Evolutionary conservation across 192 early-diverging fungal species (phyloP).

Genomic region (Coemansia sp.): DNA sequence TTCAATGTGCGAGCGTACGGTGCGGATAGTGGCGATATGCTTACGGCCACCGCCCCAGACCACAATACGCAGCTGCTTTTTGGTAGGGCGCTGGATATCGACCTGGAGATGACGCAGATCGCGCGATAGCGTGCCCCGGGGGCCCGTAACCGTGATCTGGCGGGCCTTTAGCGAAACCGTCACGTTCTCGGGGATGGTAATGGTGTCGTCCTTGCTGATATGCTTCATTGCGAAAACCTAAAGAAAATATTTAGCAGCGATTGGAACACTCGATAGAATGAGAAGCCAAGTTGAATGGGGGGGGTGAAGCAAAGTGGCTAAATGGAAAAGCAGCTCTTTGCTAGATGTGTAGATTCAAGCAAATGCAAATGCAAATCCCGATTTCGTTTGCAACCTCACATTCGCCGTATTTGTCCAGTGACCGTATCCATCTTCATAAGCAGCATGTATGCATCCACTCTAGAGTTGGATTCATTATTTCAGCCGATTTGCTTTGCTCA

Average conservation of each 20-base stretch:
- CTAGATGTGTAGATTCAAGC: too few relatives aligned
- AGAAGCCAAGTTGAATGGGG: too few relatives aligned
- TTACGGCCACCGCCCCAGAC: conserved; percentile 96
- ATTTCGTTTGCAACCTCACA: too few relatives aligned
- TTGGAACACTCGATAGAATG: too few relatives aligned
- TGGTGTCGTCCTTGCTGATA: conserved; percentile 85
- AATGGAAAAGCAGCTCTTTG: not conserved
- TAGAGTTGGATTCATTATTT: too few relatives aligned
- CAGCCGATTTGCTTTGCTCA: too few relatives aligned
- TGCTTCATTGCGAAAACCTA: conserved; percentile 71
- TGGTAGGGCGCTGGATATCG: conserved; percentile 73
- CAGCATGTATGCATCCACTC: too few relatives aligned
- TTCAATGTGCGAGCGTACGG: conserved; percentile 89
- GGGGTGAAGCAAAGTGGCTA: not conserved
- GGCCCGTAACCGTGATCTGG: conserved; percentile 80
- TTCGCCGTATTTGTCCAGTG: too few relatives aligned
- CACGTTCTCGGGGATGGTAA: conserved; percentile 88
- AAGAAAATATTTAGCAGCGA: not conserved
- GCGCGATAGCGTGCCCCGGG: conserved; percentile 86
- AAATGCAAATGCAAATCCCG: too few relatives aligned
- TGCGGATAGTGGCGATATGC: conserved; percentile 98
- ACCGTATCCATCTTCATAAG: too few relatives aligned
- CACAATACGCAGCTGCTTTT: conserved; percentile 75
- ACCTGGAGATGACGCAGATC: conserved; percentile 92
- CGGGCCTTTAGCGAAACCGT: conserved; percentile 86